Evolutionary conservation across 306 rosid species (phyloP).

Genomic region (Pueraria montana): DNA sequence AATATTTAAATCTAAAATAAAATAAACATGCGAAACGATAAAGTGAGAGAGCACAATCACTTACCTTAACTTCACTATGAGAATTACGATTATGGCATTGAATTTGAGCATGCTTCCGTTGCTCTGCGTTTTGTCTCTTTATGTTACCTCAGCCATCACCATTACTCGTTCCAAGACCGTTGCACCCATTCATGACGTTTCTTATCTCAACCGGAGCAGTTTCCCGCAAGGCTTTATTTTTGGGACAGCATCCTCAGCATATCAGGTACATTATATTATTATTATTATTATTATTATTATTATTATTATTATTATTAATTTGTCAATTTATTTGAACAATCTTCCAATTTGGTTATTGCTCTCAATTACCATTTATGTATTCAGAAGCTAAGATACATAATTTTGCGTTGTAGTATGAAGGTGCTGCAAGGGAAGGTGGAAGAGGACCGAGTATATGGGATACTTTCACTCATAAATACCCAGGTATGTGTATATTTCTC

Average conservation of each 20-base stretch:
- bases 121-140: neutral
- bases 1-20: too few relatives aligned
- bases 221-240: conserved; percentile 51
- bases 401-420: conserved; percentile 55
- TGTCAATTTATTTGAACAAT: neutral
- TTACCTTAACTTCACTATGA: neutral
- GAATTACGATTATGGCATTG: neutral
- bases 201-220: conserved; percentile 53
- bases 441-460: conserved; percentile 55
- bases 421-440: conserved; percentile 61
- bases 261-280: conserved; percentile 15
- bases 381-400: neutral
- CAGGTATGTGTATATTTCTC: conserved; percentile 34
- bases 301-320: too few relatives aligned
- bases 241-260: conserved; percentile 51
- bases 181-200: conserved; percentile 23
- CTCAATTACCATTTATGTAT: neutral
- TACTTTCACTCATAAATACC: conserved; percentile 50
- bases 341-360: neutral
- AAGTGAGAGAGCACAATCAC: neutral
- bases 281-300: too few relatives aligned
- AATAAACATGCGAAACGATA: neutral
- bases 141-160: neutral
- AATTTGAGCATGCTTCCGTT: neutral
- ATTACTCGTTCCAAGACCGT: neutral